Evolutionary conservation across 768 basidiomycete genomes (phyloP).

Genomic region (Clitopilus hobsonii): DNA sequence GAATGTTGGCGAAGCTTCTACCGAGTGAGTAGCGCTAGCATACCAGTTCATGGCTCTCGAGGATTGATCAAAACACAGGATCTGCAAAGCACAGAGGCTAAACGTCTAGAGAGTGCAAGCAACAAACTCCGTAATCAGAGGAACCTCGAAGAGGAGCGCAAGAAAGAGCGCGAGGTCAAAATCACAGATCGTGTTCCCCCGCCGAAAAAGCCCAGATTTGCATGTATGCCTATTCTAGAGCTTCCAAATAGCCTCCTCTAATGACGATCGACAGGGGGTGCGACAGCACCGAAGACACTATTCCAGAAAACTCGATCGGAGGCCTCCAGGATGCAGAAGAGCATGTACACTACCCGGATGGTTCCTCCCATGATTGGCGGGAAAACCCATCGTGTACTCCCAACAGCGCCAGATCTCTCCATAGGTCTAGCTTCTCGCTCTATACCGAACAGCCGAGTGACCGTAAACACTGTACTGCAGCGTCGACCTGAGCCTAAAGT

Average conservation of each 20-base stretch:
- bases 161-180: slow-evolving; percentile 74
- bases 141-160: slow-evolving; percentile 66
- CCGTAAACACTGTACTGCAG: slow-evolving; percentile 44
- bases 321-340: slow-evolving; percentile 62
- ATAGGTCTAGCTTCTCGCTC: slow-evolving; percentile 21
- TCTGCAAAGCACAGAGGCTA: slow-evolving; percentile 54
- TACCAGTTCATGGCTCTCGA: not conserved
- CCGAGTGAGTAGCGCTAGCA: slow-evolving; percentile 43
- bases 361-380: slow-evolving; percentile 48
- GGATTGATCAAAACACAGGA: slow-evolving; percentile 31
- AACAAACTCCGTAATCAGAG: slow-evolving; percentile 62
- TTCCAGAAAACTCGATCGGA: slow-evolving; percentile 76
- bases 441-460: slow-evolving; percentile 42
- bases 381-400: slow-evolving; percentile 39
- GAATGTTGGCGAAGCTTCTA: slow-evolving; percentile 68
- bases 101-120: slow-evolving; percentile 59
- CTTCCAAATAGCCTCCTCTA: slow-evolving; percentile 6
- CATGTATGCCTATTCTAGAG: slow-evolving; percentile 39
- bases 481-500: slow-evolving; percentile 23
- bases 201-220: slow-evolving; percentile 52
- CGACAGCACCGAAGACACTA: slow-evolving; percentile 52
- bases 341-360: slow-evolving; percentile 49
- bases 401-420: slow-evolving; percentile 27
- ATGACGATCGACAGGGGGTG: slow-evolving; percentile 28
- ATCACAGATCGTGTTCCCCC: slow-evolving; percentile 66